Evolutionary conservation across 2,329 filamentous ascomycete genomes (phyloP), one percentile per base, ranked within the genome.

Genomic region (Aspergillus sp.): DNA sequence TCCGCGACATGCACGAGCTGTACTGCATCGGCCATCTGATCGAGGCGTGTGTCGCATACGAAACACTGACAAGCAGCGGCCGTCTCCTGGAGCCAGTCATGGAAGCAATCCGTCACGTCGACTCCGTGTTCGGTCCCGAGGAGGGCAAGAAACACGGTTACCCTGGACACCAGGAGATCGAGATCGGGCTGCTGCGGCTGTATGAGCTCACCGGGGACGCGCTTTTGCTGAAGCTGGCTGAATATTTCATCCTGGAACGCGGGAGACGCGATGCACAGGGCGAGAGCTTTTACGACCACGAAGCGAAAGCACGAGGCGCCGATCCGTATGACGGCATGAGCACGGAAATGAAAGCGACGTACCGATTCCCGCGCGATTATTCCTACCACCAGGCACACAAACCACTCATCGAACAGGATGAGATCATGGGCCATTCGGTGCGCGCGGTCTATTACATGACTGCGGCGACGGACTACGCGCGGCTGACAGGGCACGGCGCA

Each of bases 1-100:
- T 86, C 7, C 67, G 81, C 45, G 83, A 86, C 64, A 76, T 84
- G 69, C 82, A 86, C 67, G 83, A 85, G 64, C 65, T 86, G 73
- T 82, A 69, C 67, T 56, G 73, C 66, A 43, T 56, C 4, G 82
- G 83, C 0, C 83, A 86, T 64, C 67, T 86, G 10, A 83, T 85
- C 45, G 83, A 86, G 65, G 82, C 77, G 1, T 82, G 82, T 2
- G 65, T 85, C 3, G 81, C 82, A 0, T 82, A 86, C 53, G 65
- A 74, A n/a, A 66, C 76, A 2, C 72, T 78, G 40, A 83, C 80
- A 60, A 68, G 74, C 26, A 82, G 82, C 54, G 68, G 78, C 46
- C 60, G 75, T 1, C 65, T 86, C 3, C 65, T 85, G 5, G 73
- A 75, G 10, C 78, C 80, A 0, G 75, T 85, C 14, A 54, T 78